Evolutionary conservation across 1,139 yeast species (phyloP).

Genomic region (Saccharomyces hybrid): DNA sequence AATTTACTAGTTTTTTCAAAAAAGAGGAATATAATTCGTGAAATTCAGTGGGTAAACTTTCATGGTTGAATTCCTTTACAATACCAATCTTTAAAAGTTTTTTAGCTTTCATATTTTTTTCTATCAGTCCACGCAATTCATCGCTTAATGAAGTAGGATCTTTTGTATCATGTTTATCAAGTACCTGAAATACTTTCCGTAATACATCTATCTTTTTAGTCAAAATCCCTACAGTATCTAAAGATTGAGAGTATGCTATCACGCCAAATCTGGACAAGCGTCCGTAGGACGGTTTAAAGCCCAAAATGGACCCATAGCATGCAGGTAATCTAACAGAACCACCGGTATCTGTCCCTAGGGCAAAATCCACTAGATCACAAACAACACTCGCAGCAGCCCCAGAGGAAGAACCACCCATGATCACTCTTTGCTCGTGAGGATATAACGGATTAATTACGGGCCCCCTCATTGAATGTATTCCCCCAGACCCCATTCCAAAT

Average conservation of each 20-base stretch:
- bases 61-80: constrained; percentile 55
- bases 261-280: constrained; percentile 88
- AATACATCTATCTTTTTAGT: constrained; percentile 43
- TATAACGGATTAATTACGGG: constrained; percentile 60
- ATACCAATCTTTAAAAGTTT: constrained; percentile 52
- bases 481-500: constrained; percentile 91
- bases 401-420: constrained; percentile 88
- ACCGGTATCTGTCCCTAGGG: constrained; percentile 93
- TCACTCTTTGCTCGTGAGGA: constrained; percentile 32
- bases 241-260: constrained; percentile 82
- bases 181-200: constrained; percentile 42
- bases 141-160: constrained; percentile 72
- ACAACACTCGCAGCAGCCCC: constrained; percentile 94
- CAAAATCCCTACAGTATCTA: constrained; percentile 88
- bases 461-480: constrained; percentile 53
- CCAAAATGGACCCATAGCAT: constrained; percentile 71
- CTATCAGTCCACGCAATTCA: constrained; percentile 32
- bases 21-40: constrained; percentile 41
- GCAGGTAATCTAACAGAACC: constrained; percentile 93
- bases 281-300: constrained; percentile 92
- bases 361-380: constrained; percentile 55
- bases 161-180: constrained; percentile 56
- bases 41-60: constrained; percentile 46
- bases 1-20: constrained; percentile 37
- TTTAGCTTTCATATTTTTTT: constrained; percentile 11